Conservation (phyloP, 805 yeast species). For the Metschnikowia picachoensis region DNA sequence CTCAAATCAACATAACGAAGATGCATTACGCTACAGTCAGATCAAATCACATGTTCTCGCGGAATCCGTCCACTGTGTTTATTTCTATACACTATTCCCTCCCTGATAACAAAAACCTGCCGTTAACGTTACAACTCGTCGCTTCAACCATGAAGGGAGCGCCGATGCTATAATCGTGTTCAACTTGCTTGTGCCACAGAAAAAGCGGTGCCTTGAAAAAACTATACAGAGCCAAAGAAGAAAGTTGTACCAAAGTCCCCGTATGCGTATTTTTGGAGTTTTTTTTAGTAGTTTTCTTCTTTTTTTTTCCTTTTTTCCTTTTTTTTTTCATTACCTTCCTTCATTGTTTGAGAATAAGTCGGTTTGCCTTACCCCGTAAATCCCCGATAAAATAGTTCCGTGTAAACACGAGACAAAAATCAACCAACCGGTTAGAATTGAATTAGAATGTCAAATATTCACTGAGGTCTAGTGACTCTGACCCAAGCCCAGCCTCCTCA, state of each 20-base stretch:
- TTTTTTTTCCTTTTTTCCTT: background rate
- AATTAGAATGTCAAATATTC: conserved; percentile 30
- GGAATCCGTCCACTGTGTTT: conserved; percentile 2
- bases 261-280: conserved; percentile 9
- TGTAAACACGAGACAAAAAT: background rate
- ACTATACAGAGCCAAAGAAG: background rate
- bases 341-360: too few relatives aligned
- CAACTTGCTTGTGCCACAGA: too few relatives aligned
- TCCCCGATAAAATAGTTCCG: conserved; percentile 3
- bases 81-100: conserved; percentile 1
- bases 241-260: background rate
- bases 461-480: conserved; percentile 25
- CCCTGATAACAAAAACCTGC: background rate
- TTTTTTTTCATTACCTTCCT: conserved; percentile 1
- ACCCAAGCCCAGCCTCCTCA: conserved; percentile 5
- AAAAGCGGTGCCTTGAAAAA: too few relatives aligned
- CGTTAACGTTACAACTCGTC: conserved; percentile 6
- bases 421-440: conserved; percentile 10
- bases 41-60: background rate
- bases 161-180: conserved; percentile 1
- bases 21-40: background rate
- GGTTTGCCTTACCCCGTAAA: background rate
- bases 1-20: background rate
- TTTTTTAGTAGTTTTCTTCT: conserved; percentile 5
- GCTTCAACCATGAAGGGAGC: conserved; percentile 16